phyloP scores from a whole-genome alignment of 2,329 filamentous ascomycete genomes.

The Clonostachys chloroleuca region DNA sequence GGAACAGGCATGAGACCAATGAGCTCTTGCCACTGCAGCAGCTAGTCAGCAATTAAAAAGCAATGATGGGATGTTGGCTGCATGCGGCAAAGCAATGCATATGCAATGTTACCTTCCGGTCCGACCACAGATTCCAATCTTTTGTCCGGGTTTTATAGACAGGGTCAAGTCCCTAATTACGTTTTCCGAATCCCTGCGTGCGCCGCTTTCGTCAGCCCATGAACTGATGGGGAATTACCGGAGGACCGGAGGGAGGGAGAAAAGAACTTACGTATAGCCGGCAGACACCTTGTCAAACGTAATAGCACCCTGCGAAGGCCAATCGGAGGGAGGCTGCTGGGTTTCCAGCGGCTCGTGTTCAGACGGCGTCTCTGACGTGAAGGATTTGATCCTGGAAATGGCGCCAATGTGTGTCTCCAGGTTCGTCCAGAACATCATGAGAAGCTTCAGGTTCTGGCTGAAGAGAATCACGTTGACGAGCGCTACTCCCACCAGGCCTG shows the following conservation, averaged over 20 bases:
- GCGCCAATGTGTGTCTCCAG: constrained; percentile 19
- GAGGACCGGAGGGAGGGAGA: neutral
- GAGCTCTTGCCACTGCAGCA: constrained; percentile 40
- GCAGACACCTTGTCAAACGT: constrained; percentile 63
- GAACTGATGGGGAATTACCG: neutral
- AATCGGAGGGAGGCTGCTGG: constrained; percentile 63
- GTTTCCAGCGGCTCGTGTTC: constrained; percentile 7
- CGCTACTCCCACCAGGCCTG: constrained; percentile 13
- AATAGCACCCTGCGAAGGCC: constrained; percentile 81
- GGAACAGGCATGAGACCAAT: constrained; percentile 17
- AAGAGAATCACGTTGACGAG: constrained; percentile 18
- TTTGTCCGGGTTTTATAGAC: constrained; percentile 10
- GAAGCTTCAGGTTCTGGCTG: constrained; percentile 16
- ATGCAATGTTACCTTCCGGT: constrained; percentile 11
- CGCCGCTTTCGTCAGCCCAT: too few species aligned
- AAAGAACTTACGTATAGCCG: constrained; percentile 2
- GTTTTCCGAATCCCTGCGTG: neutral
- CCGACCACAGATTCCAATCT: constrained; percentile 12
- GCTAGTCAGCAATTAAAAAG: neutral
- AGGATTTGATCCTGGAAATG: constrained; percentile 13
- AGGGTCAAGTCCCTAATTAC: constrained; percentile 3
- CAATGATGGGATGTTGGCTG: neutral
- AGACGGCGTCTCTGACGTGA: constrained; percentile 5
- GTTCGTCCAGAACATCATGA: constrained; percentile 22
- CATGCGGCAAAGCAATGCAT: neutral